Conservation (phyloP, 768 basidiomycete genomes). For the Lactarius akahatsu region DNA sequence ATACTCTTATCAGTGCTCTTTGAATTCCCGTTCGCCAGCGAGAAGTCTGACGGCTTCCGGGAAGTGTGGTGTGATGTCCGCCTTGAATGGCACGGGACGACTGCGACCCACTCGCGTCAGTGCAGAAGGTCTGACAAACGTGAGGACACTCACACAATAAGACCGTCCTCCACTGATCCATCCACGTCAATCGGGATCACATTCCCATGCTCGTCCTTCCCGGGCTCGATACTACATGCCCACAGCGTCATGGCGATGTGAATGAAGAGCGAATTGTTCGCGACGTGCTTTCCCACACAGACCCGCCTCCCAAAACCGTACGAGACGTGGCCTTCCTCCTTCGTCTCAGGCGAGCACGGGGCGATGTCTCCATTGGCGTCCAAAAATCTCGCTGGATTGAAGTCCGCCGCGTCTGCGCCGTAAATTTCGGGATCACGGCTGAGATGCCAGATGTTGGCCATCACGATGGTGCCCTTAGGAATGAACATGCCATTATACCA, state of each 20-base stretch:
- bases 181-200: neutral
- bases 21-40: conserved; percentile 6
- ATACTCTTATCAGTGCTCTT: conserved; percentile 23
- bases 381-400: conserved; percentile 32
- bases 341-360: conserved; percentile 30
- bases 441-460: conserved; percentile 34
- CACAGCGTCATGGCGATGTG: conserved; percentile 34
- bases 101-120: neutral
- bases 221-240: conserved; percentile 27
- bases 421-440: conserved; percentile 33
- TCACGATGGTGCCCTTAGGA: conserved; percentile 38
- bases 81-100: conserved; percentile 4
- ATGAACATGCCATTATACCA: conserved; percentile 35
- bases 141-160: neutral
- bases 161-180: neutral
- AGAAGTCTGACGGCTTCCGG: conserved; percentile 1
- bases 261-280: conserved; percentile 36
- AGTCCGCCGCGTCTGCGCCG: conserved; percentile 30
- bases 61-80: conserved; percentile 1
- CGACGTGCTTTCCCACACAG: conserved; percentile 14
- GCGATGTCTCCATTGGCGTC: conserved; percentile 29
- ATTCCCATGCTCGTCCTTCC: neutral
- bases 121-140: too few species aligned
- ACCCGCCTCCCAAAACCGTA: conserved; percentile 34
- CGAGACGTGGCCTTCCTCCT: conserved; percentile 33